These are phyloP conservation scores for Tricholoma sp. DNA, from an alignment of 768 basidiomycete genomes.

Conservation along the genomic window DNA sequence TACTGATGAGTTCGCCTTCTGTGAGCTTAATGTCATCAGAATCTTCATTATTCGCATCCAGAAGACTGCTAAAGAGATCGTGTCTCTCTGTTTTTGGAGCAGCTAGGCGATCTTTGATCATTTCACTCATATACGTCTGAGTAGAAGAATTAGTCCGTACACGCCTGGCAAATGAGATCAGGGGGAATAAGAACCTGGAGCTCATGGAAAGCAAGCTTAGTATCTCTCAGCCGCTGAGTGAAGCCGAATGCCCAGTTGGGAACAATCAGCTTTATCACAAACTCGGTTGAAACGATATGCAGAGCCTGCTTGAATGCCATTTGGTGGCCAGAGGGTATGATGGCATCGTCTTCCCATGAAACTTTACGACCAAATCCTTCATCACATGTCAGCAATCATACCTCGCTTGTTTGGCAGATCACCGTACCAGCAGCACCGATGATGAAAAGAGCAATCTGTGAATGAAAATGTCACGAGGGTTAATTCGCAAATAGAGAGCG, in stretches of 20 bases:
- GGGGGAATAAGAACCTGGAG: too few species aligned
- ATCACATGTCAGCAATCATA: not conserved
- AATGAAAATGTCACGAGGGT: conserved; percentile 2
- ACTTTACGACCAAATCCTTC: conserved; percentile 48
- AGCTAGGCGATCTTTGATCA: too few species aligned
- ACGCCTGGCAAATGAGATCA: too few species aligned
- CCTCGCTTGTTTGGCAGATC: not conserved
- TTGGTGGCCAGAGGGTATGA: conserved; percentile 36
- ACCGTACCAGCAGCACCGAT: conserved; percentile 47
- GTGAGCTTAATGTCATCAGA: too few species aligned
- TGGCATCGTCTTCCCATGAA: conserved; percentile 39
- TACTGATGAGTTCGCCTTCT: too few species aligned
- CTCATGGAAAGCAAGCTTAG: too few species aligned
- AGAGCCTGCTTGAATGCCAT: conserved; percentile 47
- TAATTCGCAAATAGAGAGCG: not conserved
- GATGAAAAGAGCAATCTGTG: conserved; percentile 49
- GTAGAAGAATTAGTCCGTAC: too few species aligned
- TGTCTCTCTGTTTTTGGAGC: conserved; percentile 34
- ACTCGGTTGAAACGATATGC: conserved; percentile 33
- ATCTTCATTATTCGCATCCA: too few species aligned
- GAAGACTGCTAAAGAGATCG: too few species aligned
- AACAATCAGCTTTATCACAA: conserved; percentile 32
- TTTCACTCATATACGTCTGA: too few species aligned
- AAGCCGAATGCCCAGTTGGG: too few species aligned
- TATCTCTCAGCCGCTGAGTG: too few species aligned